These are phyloP conservation scores for Sporothrix sp. DNA, from an alignment of 2,329 filamentous ascomycete species.

Conservation along the genomic window DNA sequence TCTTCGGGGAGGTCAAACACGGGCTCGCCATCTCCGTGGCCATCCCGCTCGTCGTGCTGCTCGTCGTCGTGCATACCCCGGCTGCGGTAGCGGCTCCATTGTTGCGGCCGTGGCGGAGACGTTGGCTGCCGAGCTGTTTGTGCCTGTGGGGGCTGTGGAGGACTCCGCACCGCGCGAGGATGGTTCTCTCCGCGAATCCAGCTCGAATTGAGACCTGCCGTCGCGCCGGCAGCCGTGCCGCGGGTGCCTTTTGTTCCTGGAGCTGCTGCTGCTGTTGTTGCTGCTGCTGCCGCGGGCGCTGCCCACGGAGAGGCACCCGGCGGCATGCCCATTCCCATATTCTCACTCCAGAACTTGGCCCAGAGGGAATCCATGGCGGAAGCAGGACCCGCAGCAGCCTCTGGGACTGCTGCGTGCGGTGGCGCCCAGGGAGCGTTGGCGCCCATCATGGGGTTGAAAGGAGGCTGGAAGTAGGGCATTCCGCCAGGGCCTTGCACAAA, in stretches of 20 bases:
- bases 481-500: no score
- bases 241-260: no score
- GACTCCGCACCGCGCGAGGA: not conserved
- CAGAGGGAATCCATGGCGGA: not conserved
- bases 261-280: not conserved
- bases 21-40: not conserved
- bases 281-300: not conserved
- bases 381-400: not conserved
- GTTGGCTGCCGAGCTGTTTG: not conserved
- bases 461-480: not conserved
- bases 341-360: not conserved
- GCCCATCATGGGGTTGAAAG: not conserved
- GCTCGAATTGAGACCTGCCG: not conserved
- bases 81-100: conserved; percentile 1
- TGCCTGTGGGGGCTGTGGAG: not conserved
- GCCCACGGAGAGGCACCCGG: not conserved
- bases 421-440: no score
- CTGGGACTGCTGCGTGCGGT: not conserved
- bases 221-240: not conserved
- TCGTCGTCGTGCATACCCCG: not conserved
- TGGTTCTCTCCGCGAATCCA: conserved; percentile 1
- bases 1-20: not conserved
- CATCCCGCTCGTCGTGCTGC: not conserved
- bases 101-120: not conserved
- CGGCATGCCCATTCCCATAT: not conserved